A percentile compares a stretch with the other conserved stretches of the same genome.
Conservation (phyloP, 306 rosid genomes). For the Glycine latifolia region DNA sequence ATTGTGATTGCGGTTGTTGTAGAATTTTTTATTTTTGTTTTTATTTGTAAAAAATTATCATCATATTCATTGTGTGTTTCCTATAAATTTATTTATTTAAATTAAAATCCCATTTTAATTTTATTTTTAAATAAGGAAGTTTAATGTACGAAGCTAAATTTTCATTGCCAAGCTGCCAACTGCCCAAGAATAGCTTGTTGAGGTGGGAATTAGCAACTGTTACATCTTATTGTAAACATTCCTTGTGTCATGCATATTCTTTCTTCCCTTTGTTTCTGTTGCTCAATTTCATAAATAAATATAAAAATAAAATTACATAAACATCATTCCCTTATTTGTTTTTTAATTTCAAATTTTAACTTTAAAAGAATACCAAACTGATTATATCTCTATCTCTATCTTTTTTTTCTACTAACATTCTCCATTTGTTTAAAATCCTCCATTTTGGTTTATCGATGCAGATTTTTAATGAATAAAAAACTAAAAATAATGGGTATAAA, state of each 20-base stretch:
- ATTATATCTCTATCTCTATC: not conserved
- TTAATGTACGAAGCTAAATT: slow-evolving; percentile 34
- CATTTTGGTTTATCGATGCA: not conserved
- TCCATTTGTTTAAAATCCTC: not conserved
- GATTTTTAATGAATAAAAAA: not conserved
- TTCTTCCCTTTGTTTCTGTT: not conserved
- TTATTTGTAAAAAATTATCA: slow-evolving; percentile 29
- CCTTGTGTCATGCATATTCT: slow-evolving; percentile 39
- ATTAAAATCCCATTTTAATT: not conserved
- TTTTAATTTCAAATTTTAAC: not conserved
- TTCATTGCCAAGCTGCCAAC: slow-evolving; percentile 69
- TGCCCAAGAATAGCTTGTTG: slow-evolving; percentile 82
- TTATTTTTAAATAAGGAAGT: slow-evolving; percentile 3
- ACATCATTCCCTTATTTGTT: no score
- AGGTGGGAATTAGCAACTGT: slow-evolving; percentile 58
- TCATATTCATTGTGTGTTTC: slow-evolving; percentile 46
- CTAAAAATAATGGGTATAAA: not conserved
- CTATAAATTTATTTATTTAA: slow-evolving; percentile 9
- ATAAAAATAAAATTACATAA: not conserved
- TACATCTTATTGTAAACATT: slow-evolving; percentile 43
- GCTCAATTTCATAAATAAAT: not conserved
- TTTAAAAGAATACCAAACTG: not conserved
- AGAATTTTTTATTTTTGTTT: slow-evolving; percentile 44
- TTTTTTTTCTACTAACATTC: not conserved
- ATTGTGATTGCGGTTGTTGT: slow-evolving; percentile 63